These are phyloP conservation scores for Candida xiaguanensis DNA, from an alignment of 805 yeast genomes.

Conservation along the genomic window DNA sequence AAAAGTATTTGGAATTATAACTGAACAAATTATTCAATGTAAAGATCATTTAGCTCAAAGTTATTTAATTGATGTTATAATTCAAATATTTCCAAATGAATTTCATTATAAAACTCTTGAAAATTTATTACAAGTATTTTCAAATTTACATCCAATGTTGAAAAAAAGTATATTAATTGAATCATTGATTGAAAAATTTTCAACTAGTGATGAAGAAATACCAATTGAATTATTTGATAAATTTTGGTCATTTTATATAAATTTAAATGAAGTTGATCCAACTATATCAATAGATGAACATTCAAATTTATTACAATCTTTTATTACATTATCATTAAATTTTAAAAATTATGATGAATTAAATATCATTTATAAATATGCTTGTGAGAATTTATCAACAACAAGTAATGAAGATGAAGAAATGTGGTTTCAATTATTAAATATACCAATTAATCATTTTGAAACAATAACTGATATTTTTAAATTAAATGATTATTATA, in stretches of 20 bases:
- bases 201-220: slow-evolving; percentile 26
- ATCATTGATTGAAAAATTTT: slow-evolving; percentile 69
- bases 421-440: slow-evolving; percentile 44
- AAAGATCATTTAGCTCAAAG: slow-evolving; percentile 90
- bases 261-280: slow-evolving; percentile 54
- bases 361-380: slow-evolving; percentile 57
- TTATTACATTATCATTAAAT: slow-evolving; percentile 58
- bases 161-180: slow-evolving; percentile 61
- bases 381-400: slow-evolving; percentile 34
- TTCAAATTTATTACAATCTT: slow-evolving; percentile 60
- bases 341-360: slow-evolving; percentile 68
- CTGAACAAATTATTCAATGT: slow-evolving; percentile 91
- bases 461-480: slow-evolving; percentile 38
- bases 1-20: slow-evolving; percentile 68
- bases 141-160: slow-evolving; percentile 68
- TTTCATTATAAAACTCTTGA: slow-evolving; percentile 78
- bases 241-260: slow-evolving; percentile 63
- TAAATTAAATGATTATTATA: slow-evolving; percentile 46
- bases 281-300: slow-evolving; percentile 66
- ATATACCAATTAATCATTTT: slow-evolving; percentile 47
- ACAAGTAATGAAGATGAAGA: slow-evolving; percentile 23
- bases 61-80: slow-evolving; percentile 83
- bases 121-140: slow-evolving; percentile 59
- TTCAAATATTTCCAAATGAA: slow-evolving; percentile 93
- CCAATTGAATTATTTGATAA: slow-evolving; percentile 45